Percentiles rank a stretch among this genome's conserved stretches.
Evolutionary conservation across 108 stramenopile genomes (phyloP).

Genomic region (Cyclotella cryptica): DNA sequence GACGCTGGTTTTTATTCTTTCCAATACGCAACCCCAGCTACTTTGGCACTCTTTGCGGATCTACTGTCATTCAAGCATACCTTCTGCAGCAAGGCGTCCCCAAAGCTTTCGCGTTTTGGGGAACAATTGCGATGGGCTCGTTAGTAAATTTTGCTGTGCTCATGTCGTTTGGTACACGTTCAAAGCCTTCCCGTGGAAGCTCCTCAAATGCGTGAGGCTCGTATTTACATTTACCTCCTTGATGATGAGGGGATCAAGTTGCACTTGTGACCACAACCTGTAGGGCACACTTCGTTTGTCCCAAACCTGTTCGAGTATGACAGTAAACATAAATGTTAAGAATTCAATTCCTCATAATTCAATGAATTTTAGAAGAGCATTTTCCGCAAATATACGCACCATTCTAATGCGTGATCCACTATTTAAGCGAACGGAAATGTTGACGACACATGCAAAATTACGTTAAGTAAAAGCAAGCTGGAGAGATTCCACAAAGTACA

Average conservation of each 20-base stretch:
- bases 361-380: too few species aligned
- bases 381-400: constrained; percentile 57
- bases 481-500: not conserved
- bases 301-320: constrained; percentile 38
- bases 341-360: not conserved
- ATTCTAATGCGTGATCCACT: constrained; percentile 76
- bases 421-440: constrained; percentile 15
- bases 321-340: not conserved
- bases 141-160: constrained; percentile 45
- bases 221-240: not conserved
- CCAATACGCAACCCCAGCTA: constrained; percentile 16
- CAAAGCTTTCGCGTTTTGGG: constrained; percentile 53
- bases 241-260: constrained; percentile 29
- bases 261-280: constrained; percentile 89
- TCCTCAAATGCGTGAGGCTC: not conserved
- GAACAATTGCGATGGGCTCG: constrained; percentile 40
- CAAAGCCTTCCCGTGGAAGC: not conserved
- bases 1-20: not conserved
- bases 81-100: constrained; percentile 30
- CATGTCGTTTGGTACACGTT: constrained; percentile 20
- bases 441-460: not conserved
- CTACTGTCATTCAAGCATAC: constrained; percentile 52
- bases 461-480: not conserved
- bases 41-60: constrained; percentile 45
- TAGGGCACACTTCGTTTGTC: constrained; percentile 74